phyloP scores from a whole-genome alignment of 2,329 filamentous ascomycete species.

The Fusarium nematophilum region DNA sequence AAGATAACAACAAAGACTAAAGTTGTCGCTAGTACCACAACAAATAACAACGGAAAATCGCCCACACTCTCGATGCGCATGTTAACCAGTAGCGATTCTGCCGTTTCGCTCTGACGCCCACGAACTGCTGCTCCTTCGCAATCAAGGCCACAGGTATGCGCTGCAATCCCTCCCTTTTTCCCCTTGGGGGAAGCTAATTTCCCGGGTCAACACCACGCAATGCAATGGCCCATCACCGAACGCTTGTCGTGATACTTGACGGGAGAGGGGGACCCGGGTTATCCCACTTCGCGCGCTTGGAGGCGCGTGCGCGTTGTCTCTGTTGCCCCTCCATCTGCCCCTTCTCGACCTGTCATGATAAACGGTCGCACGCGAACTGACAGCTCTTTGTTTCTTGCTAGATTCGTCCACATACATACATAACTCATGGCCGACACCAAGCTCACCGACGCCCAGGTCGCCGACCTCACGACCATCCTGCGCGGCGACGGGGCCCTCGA shows the following conservation, averaged over 20 bases:
- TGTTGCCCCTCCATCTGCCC: slow-evolving; percentile 17
- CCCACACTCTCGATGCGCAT: slow-evolving; percentile 39
- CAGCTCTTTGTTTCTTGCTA: slow-evolving; percentile 2
- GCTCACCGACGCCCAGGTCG: slow-evolving; percentile 69
- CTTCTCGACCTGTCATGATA: slow-evolving; percentile 10
- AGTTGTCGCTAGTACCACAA: slow-evolving; percentile 20
- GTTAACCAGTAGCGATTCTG: slow-evolving; percentile 20
- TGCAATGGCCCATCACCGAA: slow-evolving; percentile 13
- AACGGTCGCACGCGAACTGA: slow-evolving; percentile 19
- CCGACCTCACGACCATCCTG: slow-evolving; percentile 63
- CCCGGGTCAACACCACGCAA: slow-evolving; percentile 29
- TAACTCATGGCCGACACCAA: slow-evolving; percentile 63
- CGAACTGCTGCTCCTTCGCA: slow-evolving; percentile 32
- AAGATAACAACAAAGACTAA: slow-evolving; percentile 23
- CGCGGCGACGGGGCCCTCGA: slow-evolving; percentile 75
- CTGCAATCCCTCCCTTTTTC: slow-evolving; percentile 4
- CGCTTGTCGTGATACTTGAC: slow-evolving; percentile 22
- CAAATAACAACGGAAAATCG: slow-evolving; percentile 24
- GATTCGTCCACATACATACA: slow-evolving; percentile 31
- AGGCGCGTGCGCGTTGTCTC: slow-evolving; percentile 9
- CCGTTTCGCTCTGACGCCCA: slow-evolving; percentile 27
- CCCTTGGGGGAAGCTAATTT: slow-evolving; percentile 11
- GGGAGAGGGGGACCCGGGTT: slow-evolving; percentile 16
- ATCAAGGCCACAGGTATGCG: slow-evolving; percentile 35
- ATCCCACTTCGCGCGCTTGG: slow-evolving; percentile 30